Evolutionary conservation across 768 basidiomycete species (phyloP), one percentile per base, ranked within the genome.

Genomic region (Phylloporus scabripes): DNA sequence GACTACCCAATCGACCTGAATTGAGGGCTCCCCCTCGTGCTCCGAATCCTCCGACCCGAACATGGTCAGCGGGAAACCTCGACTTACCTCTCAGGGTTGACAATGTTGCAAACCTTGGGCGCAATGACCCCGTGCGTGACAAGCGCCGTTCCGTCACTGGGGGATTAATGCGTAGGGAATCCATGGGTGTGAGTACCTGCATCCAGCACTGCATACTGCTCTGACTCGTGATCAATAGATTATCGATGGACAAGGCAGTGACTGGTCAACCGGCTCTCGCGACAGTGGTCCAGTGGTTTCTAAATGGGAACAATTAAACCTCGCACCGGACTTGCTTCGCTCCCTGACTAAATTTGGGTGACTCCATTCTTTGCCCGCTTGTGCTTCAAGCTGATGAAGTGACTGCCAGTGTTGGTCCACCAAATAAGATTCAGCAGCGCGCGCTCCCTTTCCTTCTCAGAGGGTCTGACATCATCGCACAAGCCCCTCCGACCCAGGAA

Each of bases 401-500:
- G 24, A 38, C n/a, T 39, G 6, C 21, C 60, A 94, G 93, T 36
- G 85, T 98, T 53, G 94, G 95, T 1, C 96, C 96, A 2, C 96
- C 96, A 6, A 97, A 97, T 69, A 99, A 99, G 74, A 96, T 99
- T 56, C 96, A 98, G 69, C 92, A 95, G 63, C 81, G 95, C 42
- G 94, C 96, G 39, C 74, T 99, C 43, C 96, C 96, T 7, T 97
- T 97, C 72, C 81, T 99, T 51, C 76, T 98, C 29, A 81, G 87
- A 45, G 94, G 92, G 7, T 82, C 92, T 32, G 96, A 99, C 60
- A 97, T 98, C 62, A 98, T 99, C 60, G 94, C 95, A 8, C 96
- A 99, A 70, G 96, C 95, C 9, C 96, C 96, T 41, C 94, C 96
- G 1, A 98, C 96, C 0, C 95, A 97, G 66, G 96, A 99, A 66